phyloP scores from a whole-genome alignment of 106 monocot species.

The Dendrobium chrysotoxum region DNA sequence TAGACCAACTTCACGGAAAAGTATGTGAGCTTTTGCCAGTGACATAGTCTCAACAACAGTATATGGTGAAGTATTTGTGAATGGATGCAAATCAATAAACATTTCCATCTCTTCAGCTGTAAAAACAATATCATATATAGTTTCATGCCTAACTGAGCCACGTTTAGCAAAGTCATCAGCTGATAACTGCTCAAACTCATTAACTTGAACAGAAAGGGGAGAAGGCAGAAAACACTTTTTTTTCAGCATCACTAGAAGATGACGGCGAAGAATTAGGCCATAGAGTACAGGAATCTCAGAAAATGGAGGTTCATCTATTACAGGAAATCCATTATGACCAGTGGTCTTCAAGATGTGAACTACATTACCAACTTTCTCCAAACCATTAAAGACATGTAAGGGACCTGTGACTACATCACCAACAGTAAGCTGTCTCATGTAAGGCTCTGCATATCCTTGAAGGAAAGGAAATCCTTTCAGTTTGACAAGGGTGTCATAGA shows the following conservation, averaged over 20 bases:
- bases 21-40: slow-evolving; percentile 40
- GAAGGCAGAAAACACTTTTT: slow-evolving; percentile 29
- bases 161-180: slow-evolving; percentile 42
- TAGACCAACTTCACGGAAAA: slow-evolving; percentile 36
- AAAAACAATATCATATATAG: slow-evolving; percentile 27
- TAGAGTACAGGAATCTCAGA: slow-evolving; percentile 25
- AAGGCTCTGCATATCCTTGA: slow-evolving; percentile 42
- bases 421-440: slow-evolving; percentile 46
- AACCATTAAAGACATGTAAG: slow-evolving; percentile 28
- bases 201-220: not conserved
- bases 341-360: slow-evolving; percentile 35
- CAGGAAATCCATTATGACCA: slow-evolving; percentile 27
- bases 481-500: slow-evolving; percentile 43
- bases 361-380: slow-evolving; percentile 46
- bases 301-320: slow-evolving; percentile 31
- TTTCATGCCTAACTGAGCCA: slow-evolving; percentile 24
- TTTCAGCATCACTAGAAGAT: slow-evolving; percentile 51
- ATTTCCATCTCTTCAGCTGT: slow-evolving; percentile 36
- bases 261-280: slow-evolving; percentile 42
- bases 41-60: slow-evolving; percentile 45
- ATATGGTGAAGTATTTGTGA: slow-evolving; percentile 34
- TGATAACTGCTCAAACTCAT: slow-evolving; percentile 10
- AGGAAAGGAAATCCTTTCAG: slow-evolving; percentile 47
- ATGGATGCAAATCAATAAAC: slow-evolving; percentile 43
- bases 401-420: slow-evolving; percentile 53